Base-by-base conservation (phyloP, 1,139 yeast genomes). In the Komagataea norvegica region DNA sequence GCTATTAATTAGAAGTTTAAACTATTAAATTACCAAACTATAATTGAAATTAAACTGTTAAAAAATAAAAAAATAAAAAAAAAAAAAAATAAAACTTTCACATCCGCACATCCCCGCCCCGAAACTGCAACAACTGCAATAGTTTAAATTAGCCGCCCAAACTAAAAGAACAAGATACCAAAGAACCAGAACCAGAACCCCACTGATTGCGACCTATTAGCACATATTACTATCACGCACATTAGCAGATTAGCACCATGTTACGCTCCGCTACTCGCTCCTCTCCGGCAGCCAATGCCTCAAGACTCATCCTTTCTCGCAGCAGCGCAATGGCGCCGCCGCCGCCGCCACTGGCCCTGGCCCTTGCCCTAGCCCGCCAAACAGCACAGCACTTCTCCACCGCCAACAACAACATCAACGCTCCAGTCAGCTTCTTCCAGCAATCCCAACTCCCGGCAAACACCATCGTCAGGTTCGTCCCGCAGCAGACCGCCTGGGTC, bases 401-500 rank as follows among this genome's bases (percentile, higher is more conserved):
- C 8, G 34, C 33, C 22, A 45, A 37, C 23, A 36, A 34, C 22
- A 45, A 37, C 23, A 33, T 9, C 17, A 23, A 20, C 16, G 33
- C 44, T 4, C 52, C 57, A 16, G 13, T 79, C 52, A 77, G 72
- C 35, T 84, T 71, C 59, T 84, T 84, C 61, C 89, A 81, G 57
- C 71, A 69, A 38, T 79, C 77, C 41, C 66, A 74, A 43, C 64
- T 82, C 36, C 94, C 94, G 8, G 64, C 86, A 22, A 85, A 85
- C 59, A 85, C 94, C 2, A 60, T 84, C 2, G 59, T 85, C 31
- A 66, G 82, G 49, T 86, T 86, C 58, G 95, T 86, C 5, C 95
- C 95, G 3, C 95, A 86, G 57, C 94, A 85, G 60, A 81, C 86
- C 11, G 95, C 95, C 4, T 86, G 93, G 89, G 77, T 86, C 16